Conservation (phyloP, 306 rosid species). For the Prunus persica region Prunus_persica_NCBIv2 NC_034009.1:15669501-15670000, state of each 20-base stretch:
- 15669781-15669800: conserved; percentile 12
- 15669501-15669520: not conserved
- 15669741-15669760: not conserved
- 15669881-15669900: no score
- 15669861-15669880: no score
- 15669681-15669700: conserved; percentile 6
- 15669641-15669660: conserved; percentile 11
- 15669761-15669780: conserved; percentile 14
- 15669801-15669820: not conserved
- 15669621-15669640: conserved; percentile 7
- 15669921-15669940: no score
- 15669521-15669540: conserved; percentile 80
- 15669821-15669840: not conserved
- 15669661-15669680: not conserved
- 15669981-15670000: no score
- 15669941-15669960: no score
- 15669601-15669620: conserved; percentile 13
- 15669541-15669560: conserved; percentile 99
- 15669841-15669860: not conserved
- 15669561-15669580: conserved; percentile 96
- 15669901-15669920: no score
- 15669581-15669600: conserved; percentile 33
- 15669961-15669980: no score
- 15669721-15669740: not conserved
- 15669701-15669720: not conserved